These are phyloP conservation scores for Teratosphaeria viscida DNA, from an alignment of 2,329 filamentous ascomycete species.

Conservation along the genomic window DNA sequence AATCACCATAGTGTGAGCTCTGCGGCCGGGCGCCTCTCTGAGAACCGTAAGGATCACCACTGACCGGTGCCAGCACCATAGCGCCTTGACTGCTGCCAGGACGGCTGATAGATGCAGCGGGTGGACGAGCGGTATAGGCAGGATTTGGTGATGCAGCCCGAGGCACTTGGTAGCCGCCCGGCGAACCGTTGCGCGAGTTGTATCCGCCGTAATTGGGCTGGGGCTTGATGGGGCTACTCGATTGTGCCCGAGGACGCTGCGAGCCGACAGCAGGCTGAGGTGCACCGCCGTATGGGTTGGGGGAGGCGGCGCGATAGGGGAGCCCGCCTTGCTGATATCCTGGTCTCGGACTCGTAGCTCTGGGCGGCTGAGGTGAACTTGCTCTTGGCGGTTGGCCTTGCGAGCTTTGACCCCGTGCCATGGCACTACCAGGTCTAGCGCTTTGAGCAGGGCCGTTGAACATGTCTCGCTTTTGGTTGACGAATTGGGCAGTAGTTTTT, in stretches of 20 bases:
- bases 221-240: conserved; percentile 31
- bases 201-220: conserved; percentile 26
- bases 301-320: conserved; percentile 40
- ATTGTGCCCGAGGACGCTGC: conserved; percentile 27
- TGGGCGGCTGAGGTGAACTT: conserved; percentile 58
- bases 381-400: conserved; percentile 27
- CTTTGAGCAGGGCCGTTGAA: conserved; percentile 38
- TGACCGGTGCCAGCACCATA: conserved; percentile 33
- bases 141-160: conserved; percentile 30
- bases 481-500: conserved; percentile 81
- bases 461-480: conserved; percentile 70
- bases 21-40: conserved; percentile 32
- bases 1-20: conserved; percentile 34
- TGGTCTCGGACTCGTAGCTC: conserved; percentile 48
- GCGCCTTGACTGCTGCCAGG: conserved; percentile 29
- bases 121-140: conserved; percentile 23
- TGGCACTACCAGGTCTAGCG: conserved; percentile 20
- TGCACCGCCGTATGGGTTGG: conserved; percentile 49
- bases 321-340: conserved; percentile 24
- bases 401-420: conserved; percentile 16
- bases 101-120: conserved; percentile 19
- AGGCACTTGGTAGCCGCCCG: conserved; percentile 26
- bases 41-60: conserved; percentile 29
- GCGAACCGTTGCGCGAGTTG: conserved; percentile 28
- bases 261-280: conserved; percentile 14